Conservation (phyloP, 2,329 filamentous ascomycete genomes). For the Metarhizium robertsii region DNA sequence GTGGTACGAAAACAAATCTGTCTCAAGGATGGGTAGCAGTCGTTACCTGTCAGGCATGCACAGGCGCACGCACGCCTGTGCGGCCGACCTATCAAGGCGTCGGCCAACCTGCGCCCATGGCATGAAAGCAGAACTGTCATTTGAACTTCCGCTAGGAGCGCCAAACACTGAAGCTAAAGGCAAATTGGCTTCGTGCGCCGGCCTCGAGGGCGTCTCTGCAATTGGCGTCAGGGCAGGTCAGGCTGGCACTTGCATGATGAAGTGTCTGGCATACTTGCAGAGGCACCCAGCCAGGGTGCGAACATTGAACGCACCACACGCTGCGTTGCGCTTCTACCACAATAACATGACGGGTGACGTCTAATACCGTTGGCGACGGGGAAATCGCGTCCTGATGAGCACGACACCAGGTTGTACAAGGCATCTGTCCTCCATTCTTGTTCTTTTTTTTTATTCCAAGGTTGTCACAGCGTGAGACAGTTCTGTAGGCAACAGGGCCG, state of each 20-base stretch:
- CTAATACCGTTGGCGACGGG: background rate
- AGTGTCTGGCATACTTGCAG: too few species aligned
- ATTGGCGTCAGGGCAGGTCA: background rate
- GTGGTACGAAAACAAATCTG: background rate
- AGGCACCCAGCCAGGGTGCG: too few species aligned
- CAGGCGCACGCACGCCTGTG: background rate
- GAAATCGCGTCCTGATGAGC: background rate
- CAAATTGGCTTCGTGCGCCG: background rate
- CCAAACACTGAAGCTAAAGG: background rate
- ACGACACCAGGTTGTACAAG: background rate
- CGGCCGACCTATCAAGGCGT: background rate
- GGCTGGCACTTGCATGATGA: too few species aligned
- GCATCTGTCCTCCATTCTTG: background rate
- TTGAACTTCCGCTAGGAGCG: background rate
- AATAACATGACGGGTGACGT: background rate
- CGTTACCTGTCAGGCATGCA: background rate
- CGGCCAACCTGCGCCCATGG: background rate
- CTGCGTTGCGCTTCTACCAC: too few species aligned
- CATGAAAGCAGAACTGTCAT: background rate
- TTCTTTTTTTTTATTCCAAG: too few species aligned
- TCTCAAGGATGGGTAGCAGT: background rate
- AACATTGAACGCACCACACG: too few species aligned
- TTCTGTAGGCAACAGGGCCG: too few species aligned
- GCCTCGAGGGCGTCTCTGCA: background rate
- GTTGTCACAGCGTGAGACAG: too few species aligned